Conservation (phyloP, 2,329 filamentous ascomycete species). For the Pestalotiopsis sp. region DNA sequence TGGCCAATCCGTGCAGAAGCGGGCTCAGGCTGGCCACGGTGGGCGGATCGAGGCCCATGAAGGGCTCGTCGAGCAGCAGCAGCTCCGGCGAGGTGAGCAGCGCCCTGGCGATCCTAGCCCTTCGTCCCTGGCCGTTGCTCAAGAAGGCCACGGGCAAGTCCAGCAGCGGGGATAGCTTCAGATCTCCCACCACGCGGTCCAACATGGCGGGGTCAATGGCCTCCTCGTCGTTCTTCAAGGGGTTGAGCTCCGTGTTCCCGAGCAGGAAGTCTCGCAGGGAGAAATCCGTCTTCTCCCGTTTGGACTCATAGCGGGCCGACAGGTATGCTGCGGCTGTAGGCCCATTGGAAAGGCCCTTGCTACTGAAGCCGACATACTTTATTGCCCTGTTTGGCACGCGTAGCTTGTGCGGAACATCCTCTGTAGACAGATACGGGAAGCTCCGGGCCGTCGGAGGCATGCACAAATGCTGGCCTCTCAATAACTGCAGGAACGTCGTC, state of each 20-base stretch:
- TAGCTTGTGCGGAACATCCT: slow-evolving; percentile 55
- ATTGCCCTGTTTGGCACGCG: slow-evolving; percentile 68
- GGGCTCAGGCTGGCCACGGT: slow-evolving; percentile 72
- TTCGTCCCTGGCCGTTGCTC: slow-evolving; percentile 88
- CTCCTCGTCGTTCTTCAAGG: slow-evolving; percentile 55
- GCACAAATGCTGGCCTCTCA: slow-evolving; percentile 74
- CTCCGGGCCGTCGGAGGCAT: slow-evolving; percentile 73
- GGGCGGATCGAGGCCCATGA: slow-evolving; percentile 91
- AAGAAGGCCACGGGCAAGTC: slow-evolving; percentile 84
- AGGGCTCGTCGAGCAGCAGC: slow-evolving; percentile 86
- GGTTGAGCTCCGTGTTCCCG: slow-evolving; percentile 82
- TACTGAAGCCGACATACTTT: slow-evolving; percentile 88
- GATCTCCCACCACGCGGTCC: slow-evolving; percentile 63
- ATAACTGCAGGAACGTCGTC: slow-evolving; percentile 77
- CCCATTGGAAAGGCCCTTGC: slow-evolving; percentile 60
- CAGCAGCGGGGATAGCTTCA: slow-evolving; percentile 68
- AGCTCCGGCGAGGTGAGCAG: slow-evolving; percentile 78
- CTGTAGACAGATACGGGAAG: slow-evolving; percentile 74
- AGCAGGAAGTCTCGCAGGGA: slow-evolving; percentile 77
- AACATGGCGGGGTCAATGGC: slow-evolving; percentile 52
- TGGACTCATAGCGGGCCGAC: slow-evolving; percentile 86
- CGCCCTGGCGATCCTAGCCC: slow-evolving; percentile 85
- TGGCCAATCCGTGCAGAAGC: slow-evolving; percentile 68
- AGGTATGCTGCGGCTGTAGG: slow-evolving; percentile 75
- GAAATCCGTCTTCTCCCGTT: slow-evolving; percentile 84